phyloP scores from a whole-genome alignment of 768 basidiomycete genomes.

The Trametes punicea region DNA sequence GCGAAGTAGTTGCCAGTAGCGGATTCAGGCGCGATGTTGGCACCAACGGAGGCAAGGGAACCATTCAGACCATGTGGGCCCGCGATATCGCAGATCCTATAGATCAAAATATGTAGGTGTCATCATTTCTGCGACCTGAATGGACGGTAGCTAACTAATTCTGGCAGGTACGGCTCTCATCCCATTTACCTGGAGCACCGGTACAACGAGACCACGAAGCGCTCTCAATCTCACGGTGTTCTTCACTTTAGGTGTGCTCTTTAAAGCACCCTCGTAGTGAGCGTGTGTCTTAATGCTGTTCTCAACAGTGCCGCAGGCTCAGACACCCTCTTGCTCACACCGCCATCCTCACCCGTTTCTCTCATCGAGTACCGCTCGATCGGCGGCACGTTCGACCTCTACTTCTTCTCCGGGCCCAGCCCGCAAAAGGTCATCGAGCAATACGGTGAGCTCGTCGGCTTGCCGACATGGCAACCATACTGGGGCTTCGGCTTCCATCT shows the following conservation, averaged over 20 bases:
- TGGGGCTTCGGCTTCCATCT: constrained; percentile 82
- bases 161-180: constrained; percentile 60
- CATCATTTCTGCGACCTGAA: neutral
- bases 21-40: constrained; percentile 64
- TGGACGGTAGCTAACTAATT: neutral
- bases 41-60: constrained; percentile 44
- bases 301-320: constrained; percentile 57
- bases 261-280: neutral
- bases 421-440: constrained; percentile 61
- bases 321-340: constrained; percentile 68
- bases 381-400: constrained; percentile 74
- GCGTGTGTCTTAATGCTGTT: neutral
- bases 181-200: constrained; percentile 72
- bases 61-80: constrained; percentile 66
- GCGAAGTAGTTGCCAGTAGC: constrained; percentile 67
- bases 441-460: constrained; percentile 60
- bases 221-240: constrained; percentile 67
- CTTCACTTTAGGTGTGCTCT: constrained; percentile 58
- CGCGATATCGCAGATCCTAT: constrained; percentile 59
- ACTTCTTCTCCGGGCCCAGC: constrained; percentile 57
- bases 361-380: constrained; percentile 69
- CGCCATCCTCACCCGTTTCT: constrained; percentile 47
- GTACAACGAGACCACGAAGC: constrained; percentile 46
- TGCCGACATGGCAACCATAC: constrained; percentile 65
- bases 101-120: constrained; percentile 59